Base-by-base conservation (phyloP, 31 red algal species). In the Pterothamnion heteromorphum region DNA sequence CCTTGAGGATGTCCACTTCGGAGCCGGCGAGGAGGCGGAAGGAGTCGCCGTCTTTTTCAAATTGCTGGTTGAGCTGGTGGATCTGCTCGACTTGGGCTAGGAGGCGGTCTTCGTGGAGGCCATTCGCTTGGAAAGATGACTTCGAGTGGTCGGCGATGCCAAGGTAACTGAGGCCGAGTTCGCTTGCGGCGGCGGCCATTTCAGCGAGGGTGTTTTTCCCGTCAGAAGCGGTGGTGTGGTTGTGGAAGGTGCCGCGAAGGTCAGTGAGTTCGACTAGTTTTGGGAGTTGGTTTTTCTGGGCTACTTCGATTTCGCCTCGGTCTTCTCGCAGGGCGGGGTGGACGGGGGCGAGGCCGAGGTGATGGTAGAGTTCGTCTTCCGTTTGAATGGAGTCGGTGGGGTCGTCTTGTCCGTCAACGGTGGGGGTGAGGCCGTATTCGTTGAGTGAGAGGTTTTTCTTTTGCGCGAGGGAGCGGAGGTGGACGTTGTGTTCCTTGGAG, bases 131-230 rank as follows among this genome's bases (percentile, higher is more conserved):
- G 80, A 83, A 83, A 27, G 80, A 20, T 9, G 80, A 20, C 30
- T 83, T 20, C 5, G 80, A 83, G 27, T 83, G 80, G 80, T 83
- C 80, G 80, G 80, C 27, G 80, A 83, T 83, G 80, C n/a, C 27
- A 31, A 83, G 80, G 27, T 83, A 83, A 24, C 30, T 5, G 5
- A 26, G 27, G 80, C 80, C 80, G 18, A 20, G 27, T 9, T 83
- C 27, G 20, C 30, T 9, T 20, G 80, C 80, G 14, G 18, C 80
- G 18, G 18, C 80, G 14, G 27, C 80, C 80, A 83, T 83, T 26
- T 83, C 80, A 9, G 5, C 27, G 27, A 83, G 80, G 18, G 80
- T 83, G 27, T 83, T 20, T 9, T 26, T 83, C 9, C 80, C 80
- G 80, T 83, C 80, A 31, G n/a, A 26, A 27, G 18, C 18, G 80